Base-by-base conservation (phyloP, 2,329 filamentous ascomycete species). In the Fusarium sp. region DNA sequence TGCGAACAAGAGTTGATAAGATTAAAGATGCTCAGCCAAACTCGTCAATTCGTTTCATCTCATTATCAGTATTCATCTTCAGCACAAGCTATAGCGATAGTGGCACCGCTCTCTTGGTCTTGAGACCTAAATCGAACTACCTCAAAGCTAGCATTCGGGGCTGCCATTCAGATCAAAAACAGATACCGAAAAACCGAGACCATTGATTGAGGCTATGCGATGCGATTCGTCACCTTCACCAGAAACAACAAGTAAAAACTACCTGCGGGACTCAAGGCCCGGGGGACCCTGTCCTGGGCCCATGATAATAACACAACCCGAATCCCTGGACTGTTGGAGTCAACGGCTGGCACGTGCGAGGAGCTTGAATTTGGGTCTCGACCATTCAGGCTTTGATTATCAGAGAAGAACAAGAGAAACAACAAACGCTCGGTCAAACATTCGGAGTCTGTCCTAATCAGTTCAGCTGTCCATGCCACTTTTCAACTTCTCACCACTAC, bases 331-430 rank as follows among this genome's bases (percentile, higher is more conserved):
- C 20, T 37, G 32, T 58, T 63, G 30, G 46, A 64, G 61, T 44
- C 60, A 58, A 65, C 61, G 46, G 56, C 57, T 71, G 70, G 70
- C 70, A 72, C 68, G 70, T 73, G 68, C 68, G 58, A 66, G 66
- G 66, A 70, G 60, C 68, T 71, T 65, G 69, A 37, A 60, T 51
- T 41, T 55, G 35, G 41, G 41, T 39, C 56, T 45, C 22, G 25
- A 46, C 49, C 33, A 65, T 39, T 45, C 56, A 47, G 43, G 47
- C 39, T 41, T 50, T 37, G 59, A 45, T 61, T 52, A 30, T 47
- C 44, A 41, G 22, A 56, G 40, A 23, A 7, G 23, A 23, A 23
- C 23, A 23, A 23, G 23, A 65, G 40, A 65, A 64, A 47, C 39
- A 65, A 41, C 46, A 52, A 32, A 49, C 50, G 63, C 40, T 67